phyloP scores from a whole-genome alignment of 2,329 filamentous ascomycete species.

The Aspergillus ibericus region DNA sequence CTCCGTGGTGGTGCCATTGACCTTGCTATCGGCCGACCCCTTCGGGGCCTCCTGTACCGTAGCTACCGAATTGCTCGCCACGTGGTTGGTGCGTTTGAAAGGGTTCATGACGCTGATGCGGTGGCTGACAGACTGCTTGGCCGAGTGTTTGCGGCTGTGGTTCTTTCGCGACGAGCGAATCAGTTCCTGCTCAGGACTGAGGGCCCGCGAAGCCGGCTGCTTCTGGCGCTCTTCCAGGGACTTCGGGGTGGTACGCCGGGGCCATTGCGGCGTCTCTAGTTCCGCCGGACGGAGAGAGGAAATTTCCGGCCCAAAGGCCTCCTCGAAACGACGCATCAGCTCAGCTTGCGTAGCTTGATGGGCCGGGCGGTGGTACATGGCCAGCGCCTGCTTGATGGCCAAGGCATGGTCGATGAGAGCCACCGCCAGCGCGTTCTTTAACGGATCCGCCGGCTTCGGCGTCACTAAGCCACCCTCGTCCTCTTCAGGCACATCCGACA shows the following conservation, averaged over 20 bases:
- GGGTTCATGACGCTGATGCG: slow-evolving; percentile 46
- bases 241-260: slow-evolving; percentile 37
- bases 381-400: slow-evolving; percentile 78
- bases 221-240: slow-evolving; percentile 27
- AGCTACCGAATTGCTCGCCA: slow-evolving; percentile 36
- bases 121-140: slow-evolving; percentile 41
- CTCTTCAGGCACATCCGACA: slow-evolving; percentile 54
- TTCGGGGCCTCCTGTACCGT: slow-evolving; percentile 33
- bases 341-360: slow-evolving; percentile 49
- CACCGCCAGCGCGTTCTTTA: slow-evolving; percentile 79
- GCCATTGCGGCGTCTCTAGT: slow-evolving; percentile 45
- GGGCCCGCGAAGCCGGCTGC: slow-evolving; percentile 27
- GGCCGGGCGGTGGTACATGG: slow-evolving; percentile 63
- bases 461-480: slow-evolving; percentile 45
- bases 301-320: slow-evolving; percentile 62
- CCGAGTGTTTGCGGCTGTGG: slow-evolving; percentile 33
- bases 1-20: slow-evolving; percentile 17
- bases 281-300: slow-evolving; percentile 56
- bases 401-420: slow-evolving; percentile 87
- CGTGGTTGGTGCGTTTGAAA: slow-evolving; percentile 44
- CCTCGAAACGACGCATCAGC: slow-evolving; percentile 40
- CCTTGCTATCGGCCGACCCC: slow-evolving; percentile 23
- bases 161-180: slow-evolving; percentile 34
- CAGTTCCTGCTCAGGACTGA: slow-evolving; percentile 39
- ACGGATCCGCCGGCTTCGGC: slow-evolving; percentile 50